Percentiles rank a stretch among this genome's conserved stretches.
These are phyloP conservation scores for Torulaspora quercuum DNA, from an alignment of 805 yeast genomes.

Conservation along the genomic window DNA sequence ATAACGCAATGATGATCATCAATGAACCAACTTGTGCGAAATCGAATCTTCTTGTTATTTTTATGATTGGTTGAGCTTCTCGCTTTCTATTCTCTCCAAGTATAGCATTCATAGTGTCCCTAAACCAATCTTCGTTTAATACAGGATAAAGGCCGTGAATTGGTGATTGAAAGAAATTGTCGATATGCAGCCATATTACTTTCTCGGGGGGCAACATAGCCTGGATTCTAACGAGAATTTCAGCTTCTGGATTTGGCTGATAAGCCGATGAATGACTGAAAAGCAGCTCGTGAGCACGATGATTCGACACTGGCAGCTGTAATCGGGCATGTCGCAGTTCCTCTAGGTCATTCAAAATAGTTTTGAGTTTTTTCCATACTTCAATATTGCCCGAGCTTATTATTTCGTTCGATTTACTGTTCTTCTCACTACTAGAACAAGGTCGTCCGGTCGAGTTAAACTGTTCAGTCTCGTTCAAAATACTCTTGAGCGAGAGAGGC, in stretches of 20 bases:
- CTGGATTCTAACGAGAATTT: conserved; percentile 33
- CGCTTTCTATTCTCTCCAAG: conserved; percentile 39
- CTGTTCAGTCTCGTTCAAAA: conserved; percentile 12
- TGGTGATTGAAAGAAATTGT: conserved; percentile 42
- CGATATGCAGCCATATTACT: conserved; percentile 45
- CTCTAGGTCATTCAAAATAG: conserved; percentile 15
- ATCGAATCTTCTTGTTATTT: conserved; percentile 44
- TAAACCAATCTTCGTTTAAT: conserved; percentile 40
- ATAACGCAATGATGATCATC: conserved; percentile 44
- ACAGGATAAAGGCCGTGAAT: conserved; percentile 49
- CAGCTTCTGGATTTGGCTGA: conserved; percentile 23
- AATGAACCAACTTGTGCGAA: conserved; percentile 48
- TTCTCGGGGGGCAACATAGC: conserved; percentile 43
- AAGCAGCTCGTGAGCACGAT: conserved; percentile 15
- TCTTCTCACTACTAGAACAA: background rate
- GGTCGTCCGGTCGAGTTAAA: conserved; percentile 5
- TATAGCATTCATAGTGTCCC: conserved; percentile 36
- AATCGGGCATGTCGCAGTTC: conserved; percentile 12
- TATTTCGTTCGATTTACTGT: background rate
- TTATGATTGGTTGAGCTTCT: conserved; percentile 37
- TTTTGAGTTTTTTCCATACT: conserved; percentile 17
- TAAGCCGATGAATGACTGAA: conserved; percentile 15
- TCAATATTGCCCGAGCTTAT: conserved; percentile 14
- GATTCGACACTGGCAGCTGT: conserved; percentile 4
- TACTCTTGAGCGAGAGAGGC: conserved; percentile 13